These are phyloP conservation scores for Cyclotella baltica DNA, from an alignment of 108 stramenopile species.

Conservation along the genomic window DNA sequence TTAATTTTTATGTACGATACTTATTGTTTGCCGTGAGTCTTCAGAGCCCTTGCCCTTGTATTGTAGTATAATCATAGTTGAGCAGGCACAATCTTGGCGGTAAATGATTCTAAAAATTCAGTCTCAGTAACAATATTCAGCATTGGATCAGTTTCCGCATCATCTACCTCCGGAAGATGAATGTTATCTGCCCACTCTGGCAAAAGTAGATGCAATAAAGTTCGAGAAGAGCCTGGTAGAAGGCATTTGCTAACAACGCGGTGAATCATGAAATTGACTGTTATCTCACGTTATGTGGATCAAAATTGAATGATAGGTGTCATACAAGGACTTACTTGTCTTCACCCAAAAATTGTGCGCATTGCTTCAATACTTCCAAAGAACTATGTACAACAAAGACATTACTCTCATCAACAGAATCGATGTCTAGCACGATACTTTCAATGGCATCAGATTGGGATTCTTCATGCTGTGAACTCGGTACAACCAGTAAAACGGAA, in stretches of 20 bases:
- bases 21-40: too few relatives aligned
- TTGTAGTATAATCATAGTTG: too few relatives aligned
- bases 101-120: slow-evolving; percentile 34
- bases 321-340: slow-evolving; percentile 17
- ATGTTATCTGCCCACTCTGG: slow-evolving; percentile 39
- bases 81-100: slow-evolving; percentile 29
- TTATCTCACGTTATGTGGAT: neutral
- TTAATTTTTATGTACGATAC: too few relatives aligned
- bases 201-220: slow-evolving; percentile 29
- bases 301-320: neutral
- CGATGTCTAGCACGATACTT: slow-evolving; percentile 20
- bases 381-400: slow-evolving; percentile 44
- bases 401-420: neutral
- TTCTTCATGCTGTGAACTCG: slow-evolving; percentile 23
- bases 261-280: slow-evolving; percentile 14
- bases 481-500: slow-evolving; percentile 38
- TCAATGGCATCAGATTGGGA: slow-evolving; percentile 38
- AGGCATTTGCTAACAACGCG: slow-evolving; percentile 39
- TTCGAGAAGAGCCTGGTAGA: slow-evolving; percentile 7
- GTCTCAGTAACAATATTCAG: slow-evolving; percentile 42
- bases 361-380: slow-evolving; percentile 37
- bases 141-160: slow-evolving; percentile 55
- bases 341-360: slow-evolving; percentile 41
- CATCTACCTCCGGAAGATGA: slow-evolving; percentile 36
- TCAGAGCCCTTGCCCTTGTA: too few relatives aligned